Conservation (phyloP, 495 filamentous ascomycete genomes). For the Hypoxylon rickii region DNA sequence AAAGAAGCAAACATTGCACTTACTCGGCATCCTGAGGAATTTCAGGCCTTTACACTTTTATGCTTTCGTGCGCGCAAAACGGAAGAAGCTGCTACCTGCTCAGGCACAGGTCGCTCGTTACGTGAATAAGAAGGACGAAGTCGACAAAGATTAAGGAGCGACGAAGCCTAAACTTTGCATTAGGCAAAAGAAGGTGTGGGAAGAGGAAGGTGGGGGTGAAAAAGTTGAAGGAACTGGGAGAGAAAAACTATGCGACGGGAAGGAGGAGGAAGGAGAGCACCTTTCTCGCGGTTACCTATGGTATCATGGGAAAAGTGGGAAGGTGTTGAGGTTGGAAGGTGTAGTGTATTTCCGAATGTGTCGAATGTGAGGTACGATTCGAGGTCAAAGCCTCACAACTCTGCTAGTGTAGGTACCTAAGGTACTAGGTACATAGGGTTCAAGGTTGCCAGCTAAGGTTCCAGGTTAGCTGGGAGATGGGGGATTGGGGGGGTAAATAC, state of each 20-base stretch:
- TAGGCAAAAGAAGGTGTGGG: conserved; percentile 20
- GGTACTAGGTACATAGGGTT: too few relatives aligned
- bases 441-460: too few relatives aligned
- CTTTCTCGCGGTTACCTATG: neutral
- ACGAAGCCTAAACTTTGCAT: neutral
- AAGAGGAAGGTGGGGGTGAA: neutral
- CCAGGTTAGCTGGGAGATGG: neutral
- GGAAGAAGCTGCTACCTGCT: conserved; percentile 6
- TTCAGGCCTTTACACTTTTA: too few relatives aligned
- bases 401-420: conserved; percentile 5
- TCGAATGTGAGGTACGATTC: conserved; percentile 12
- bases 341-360: neutral
- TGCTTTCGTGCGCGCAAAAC: neutral
- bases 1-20: conserved; percentile 9
- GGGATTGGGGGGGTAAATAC: too few relatives aligned
- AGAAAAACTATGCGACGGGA: conserved; percentile 1
- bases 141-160: neutral
- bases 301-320: neutral
- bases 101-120: neutral
- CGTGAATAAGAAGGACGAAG: conserved; percentile 1
- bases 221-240: neutral
- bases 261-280: conserved; percentile 8
- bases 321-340: neutral
- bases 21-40: conserved; percentile 45
- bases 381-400: conserved; percentile 19